Base-by-base conservation (phyloP, 306 rosid genomes). In the Ziziphus jujuba region DNA sequence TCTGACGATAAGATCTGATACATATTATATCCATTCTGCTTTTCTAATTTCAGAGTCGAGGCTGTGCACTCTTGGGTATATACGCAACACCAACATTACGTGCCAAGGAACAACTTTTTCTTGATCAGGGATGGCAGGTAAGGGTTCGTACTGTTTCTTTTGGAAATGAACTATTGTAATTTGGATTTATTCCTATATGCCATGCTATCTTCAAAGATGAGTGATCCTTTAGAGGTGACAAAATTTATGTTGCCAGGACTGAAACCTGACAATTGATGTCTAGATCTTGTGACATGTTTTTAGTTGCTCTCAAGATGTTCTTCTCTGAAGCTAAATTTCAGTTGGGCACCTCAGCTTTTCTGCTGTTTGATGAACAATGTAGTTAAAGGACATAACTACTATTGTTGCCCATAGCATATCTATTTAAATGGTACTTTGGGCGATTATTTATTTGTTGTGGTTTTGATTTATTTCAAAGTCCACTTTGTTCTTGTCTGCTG, bases 91-190 rank as follows among this genome's bases (percentile, higher is more conserved):
- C 93, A 14, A 87, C 89, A 60, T 77, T 90, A 67, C 75, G 36
- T 9, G 95, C 89, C 43, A 92, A 92, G 85, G 92, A 92, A 70
- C 78, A 80, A 17, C 85, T 85, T 73, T 92, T 92, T 84, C 82
- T 92, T 72, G 89, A 86, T 63, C 91, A 82, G 60, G 96, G 96
- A 76, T 89, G 98, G 98, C 86, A 89, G 98, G 96, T 92, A 82
- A 63, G 45, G 49, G 15, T 40, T 14, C 35, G 7, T 6, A 11
- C 25, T 35, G 31, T 55, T 6, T 49, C n/a, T 76, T 53, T 45
- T 48, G 23, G 38, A 35, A 22, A 33, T 44, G 17, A 70, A 56
- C 48, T 25, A 5, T 40, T 14, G 9, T 25, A 28, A 36, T 15
- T 19, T 69, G 22, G 34, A 14, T 47, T 9, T 21, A 5, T 11